phyloP scores from a whole-genome alignment of 1,284 basidiomycete species.

The Tilletia horrida region DNA sequence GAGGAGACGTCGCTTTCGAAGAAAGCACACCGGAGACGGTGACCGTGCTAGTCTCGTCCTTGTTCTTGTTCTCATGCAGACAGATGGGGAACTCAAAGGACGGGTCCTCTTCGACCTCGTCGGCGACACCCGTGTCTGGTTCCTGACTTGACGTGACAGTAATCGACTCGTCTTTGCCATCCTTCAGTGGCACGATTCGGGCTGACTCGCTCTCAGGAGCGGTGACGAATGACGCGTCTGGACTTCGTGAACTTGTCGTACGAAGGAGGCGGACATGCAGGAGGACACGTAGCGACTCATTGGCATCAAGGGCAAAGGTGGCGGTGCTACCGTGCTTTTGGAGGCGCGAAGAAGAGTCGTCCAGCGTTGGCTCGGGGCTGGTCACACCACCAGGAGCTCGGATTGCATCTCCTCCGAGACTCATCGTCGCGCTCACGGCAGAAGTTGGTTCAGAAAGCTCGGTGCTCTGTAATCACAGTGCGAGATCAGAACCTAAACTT shows the following conservation, averaged over 20 bases:
- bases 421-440: neutral
- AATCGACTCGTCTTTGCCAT: neutral
- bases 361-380: neutral
- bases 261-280: conserved; percentile 39
- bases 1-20: too few relatives aligned
- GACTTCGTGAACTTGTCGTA: conserved; percentile 28
- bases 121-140: neutral
- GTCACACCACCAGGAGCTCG: neutral
- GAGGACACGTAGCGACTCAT: conserved; percentile 44
- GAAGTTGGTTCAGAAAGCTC: neutral
- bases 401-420: neutral
- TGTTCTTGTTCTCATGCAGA: conserved; percentile 53
- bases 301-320: conserved; percentile 41
- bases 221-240: conserved; percentile 24
- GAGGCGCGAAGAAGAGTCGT: conserved; percentile 21
- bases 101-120: conserved; percentile 26
- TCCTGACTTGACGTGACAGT: neutral
- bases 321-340: conserved; percentile 41
- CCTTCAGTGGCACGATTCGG: neutral
- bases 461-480: neutral
- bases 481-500: neutral
- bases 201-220: conserved; percentile 27
- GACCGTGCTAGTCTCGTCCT: conserved; percentile 49
- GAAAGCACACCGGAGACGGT: neutral
- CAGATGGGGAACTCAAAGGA: conserved; percentile 35